Evolutionary conservation across 2,329 filamentous ascomycete genomes (phyloP).

Genomic region (Aulographum hederae): DNA sequence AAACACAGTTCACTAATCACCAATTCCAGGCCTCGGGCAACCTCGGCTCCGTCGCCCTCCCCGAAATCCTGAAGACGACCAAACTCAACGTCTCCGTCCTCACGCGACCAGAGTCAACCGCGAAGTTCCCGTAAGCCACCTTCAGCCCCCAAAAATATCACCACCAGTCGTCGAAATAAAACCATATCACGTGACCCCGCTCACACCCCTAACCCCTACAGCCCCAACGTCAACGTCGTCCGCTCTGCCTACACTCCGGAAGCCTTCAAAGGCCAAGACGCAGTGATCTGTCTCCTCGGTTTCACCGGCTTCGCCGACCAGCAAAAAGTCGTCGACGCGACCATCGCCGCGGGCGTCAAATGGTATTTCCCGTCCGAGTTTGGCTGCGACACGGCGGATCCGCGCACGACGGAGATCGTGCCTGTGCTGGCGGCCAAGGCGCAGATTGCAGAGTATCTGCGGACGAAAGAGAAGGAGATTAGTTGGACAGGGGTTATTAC

Average conservation of each 20-base stretch:
- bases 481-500: slow-evolving; percentile 42
- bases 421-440: slow-evolving; percentile 25
- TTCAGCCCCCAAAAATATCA: not conserved
- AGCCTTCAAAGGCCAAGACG: slow-evolving; percentile 38
- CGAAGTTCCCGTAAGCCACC: slow-evolving; percentile 14
- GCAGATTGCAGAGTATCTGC: not conserved
- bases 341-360: slow-evolving; percentile 39
- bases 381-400: slow-evolving; percentile 22
- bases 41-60: slow-evolving; percentile 22
- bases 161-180: not conserved
- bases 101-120: slow-evolving; percentile 28
- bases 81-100: slow-evolving; percentile 37
- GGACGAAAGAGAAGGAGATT: slow-evolving; percentile 17
- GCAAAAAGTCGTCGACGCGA: slow-evolving; percentile 36
- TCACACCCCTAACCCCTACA: slow-evolving; percentile 9
- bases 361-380: slow-evolving; percentile 46
- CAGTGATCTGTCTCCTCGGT: slow-evolving; percentile 31
- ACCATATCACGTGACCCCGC: not conserved
- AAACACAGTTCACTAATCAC: not conserved
- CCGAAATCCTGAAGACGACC: slow-evolving; percentile 19
- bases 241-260: slow-evolving; percentile 28
- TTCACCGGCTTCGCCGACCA: slow-evolving; percentile 25
- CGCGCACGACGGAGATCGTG: slow-evolving; percentile 20
- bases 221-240: slow-evolving; percentile 22
- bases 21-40: slow-evolving; percentile 18